Conservation (phyloP, 768 basidiomycete species). For the Ramaria sp. region DNA sequence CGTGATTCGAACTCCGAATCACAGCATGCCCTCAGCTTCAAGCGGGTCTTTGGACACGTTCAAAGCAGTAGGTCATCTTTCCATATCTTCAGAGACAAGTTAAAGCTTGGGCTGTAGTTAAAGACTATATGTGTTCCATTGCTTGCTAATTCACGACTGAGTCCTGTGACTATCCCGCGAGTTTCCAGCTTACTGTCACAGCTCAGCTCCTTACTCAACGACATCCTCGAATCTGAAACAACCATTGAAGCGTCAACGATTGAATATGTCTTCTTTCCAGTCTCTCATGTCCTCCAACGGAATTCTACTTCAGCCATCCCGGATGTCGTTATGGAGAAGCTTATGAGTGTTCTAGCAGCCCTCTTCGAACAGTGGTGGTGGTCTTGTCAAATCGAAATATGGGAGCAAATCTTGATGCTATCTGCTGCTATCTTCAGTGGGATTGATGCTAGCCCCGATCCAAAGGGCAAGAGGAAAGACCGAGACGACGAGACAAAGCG, state of each 20-base stretch:
- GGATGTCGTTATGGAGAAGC: slow-evolving; percentile 67
- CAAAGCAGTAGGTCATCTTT: neutral
- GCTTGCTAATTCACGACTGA: slow-evolving; percentile 56
- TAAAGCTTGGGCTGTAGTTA: slow-evolving; percentile 20
- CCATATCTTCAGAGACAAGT: neutral
- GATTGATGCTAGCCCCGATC: slow-evolving; percentile 29
- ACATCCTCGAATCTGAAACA: slow-evolving; percentile 26
- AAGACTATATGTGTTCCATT: slow-evolving; percentile 78
- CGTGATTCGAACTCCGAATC: no score
- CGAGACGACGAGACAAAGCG: slow-evolving; percentile 77
- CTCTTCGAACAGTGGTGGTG: slow-evolving; percentile 81
- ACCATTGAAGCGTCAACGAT: slow-evolving; percentile 49
- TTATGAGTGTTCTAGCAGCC: slow-evolving; percentile 46
- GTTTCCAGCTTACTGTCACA: slow-evolving; percentile 43
- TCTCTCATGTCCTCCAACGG: slow-evolving; percentile 75
- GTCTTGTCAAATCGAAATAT: slow-evolving; percentile 56
- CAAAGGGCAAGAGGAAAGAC: slow-evolving; percentile 39
- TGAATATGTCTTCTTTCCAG: slow-evolving; percentile 79
- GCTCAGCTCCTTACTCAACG: slow-evolving; percentile 38
- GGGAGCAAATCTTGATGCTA: slow-evolving; percentile 82
- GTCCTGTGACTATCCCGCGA: slow-evolving; percentile 37
- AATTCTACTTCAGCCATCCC: slow-evolving; percentile 61
- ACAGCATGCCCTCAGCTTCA: neutral
- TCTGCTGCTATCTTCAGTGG: slow-evolving; percentile 55
- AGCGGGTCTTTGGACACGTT: neutral